phyloP scores from a whole-genome alignment of 768 basidiomycete species.

The Lactifluus piperatus region DNA sequence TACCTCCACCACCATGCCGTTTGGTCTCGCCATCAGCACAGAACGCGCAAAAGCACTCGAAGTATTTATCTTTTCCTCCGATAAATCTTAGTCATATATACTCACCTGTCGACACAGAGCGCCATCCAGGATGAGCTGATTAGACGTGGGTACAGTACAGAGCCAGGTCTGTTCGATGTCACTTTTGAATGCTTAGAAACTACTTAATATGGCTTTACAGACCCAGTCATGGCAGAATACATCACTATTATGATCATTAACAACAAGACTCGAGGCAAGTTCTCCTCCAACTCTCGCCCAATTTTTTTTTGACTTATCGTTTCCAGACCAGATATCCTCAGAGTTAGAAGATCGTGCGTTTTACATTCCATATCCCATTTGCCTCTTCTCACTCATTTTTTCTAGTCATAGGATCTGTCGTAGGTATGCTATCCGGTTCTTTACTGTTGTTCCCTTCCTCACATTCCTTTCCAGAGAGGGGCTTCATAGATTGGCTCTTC shows the following conservation, averaged over 20 bases:
- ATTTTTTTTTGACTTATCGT: constrained; percentile 11
- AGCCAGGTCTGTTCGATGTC: constrained; percentile 50
- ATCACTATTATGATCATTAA: constrained; percentile 95
- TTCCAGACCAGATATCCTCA: constrained; percentile 71
- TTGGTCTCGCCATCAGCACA: constrained; percentile 71
- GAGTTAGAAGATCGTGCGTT: constrained; percentile 74
- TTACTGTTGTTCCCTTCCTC: constrained; percentile 11
- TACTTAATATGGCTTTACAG: constrained; percentile 29
- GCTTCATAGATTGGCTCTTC: constrained; percentile 88
- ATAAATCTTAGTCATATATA: not conserved
- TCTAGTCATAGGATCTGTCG: constrained; percentile 70
- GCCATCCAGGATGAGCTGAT: constrained; percentile 77
- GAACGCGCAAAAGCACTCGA: constrained; percentile 67
- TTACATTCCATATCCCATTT: not conserved
- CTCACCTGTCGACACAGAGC: constrained; percentile 37
- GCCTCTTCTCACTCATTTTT: not conserved
- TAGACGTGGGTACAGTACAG: constrained; percentile 62
- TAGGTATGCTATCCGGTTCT: constrained; percentile 41
- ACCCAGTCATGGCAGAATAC: constrained; percentile 90
- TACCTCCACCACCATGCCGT: constrained; percentile 41
- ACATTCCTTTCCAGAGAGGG: constrained; percentile 42
- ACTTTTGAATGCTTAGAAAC: not conserved
- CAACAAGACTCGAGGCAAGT: constrained; percentile 70
- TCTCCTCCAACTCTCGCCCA: not conserved
- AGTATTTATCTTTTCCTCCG: constrained; percentile 31